Evolutionary conservation across 1,139 yeast genomes (phyloP).

Genomic region (Candida pseudocylindracea): DNA sequence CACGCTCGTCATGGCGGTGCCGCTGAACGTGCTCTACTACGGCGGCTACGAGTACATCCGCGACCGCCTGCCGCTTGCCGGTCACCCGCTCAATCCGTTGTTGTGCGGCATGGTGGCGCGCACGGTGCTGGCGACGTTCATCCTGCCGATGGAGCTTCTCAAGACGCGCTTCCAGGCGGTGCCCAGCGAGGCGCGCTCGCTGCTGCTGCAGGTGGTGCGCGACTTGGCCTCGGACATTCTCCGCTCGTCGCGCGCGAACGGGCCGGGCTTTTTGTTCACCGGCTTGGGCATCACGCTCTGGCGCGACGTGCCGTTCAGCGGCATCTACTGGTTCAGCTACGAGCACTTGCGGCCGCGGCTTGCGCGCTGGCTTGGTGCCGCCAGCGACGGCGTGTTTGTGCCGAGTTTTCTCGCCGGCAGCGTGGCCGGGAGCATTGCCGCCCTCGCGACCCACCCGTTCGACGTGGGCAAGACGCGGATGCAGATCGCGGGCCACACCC

Average conservation of each 20-base stretch:
- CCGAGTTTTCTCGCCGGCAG: constrained; percentile 76
- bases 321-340: constrained; percentile 82
- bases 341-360: constrained; percentile 20
- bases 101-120: constrained; percentile 78
- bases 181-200: constrained; percentile 14
- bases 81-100: constrained; percentile 42
- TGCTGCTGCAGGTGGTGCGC: constrained; percentile 13
- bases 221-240: constrained; percentile 34
- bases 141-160: constrained; percentile 74
- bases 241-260: constrained; percentile 29
- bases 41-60: constrained; percentile 80
- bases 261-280: constrained; percentile 46
- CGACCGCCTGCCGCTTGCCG: constrained; percentile 42
- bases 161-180: constrained; percentile 82
- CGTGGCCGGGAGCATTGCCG: constrained; percentile 67
- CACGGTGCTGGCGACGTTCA: constrained; percentile 58
- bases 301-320: constrained; percentile 96
- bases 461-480: constrained; percentile 93
- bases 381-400: constrained; percentile 27
- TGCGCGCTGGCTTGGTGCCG: constrained; percentile 5
- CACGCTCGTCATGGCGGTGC: constrained; percentile 75
- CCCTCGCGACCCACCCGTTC: constrained; percentile 76
- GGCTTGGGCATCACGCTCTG: constrained; percentile 78
- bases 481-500: constrained; percentile 29
- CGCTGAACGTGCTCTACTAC: constrained; percentile 83